A percentile compares a stretch with the other conserved stretches of the same genome.
Conservation (phyloP, 2,329 filamentous ascomycete genomes). For the Alternaria ventricosa region DNA sequence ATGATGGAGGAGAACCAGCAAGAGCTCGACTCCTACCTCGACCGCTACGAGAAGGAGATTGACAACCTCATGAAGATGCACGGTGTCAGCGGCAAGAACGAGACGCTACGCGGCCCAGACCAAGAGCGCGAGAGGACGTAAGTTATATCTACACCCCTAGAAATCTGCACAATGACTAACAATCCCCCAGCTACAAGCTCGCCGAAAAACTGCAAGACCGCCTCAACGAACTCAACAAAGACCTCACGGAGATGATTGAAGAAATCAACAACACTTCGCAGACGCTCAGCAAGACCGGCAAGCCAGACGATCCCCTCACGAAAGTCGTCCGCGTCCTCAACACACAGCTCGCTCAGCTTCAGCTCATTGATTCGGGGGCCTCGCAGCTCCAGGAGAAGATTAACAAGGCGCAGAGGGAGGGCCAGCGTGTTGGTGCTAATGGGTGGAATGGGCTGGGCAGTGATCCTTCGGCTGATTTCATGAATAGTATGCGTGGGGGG, state of each 20-base stretch:
- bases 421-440: conserved; percentile 62
- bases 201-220: conserved; percentile 92
- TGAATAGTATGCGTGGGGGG: conserved; percentile 81
- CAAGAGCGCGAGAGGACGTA: conserved; percentile 93
- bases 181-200: conserved; percentile 71
- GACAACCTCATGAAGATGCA: conserved; percentile 92
- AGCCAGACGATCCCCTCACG: conserved; percentile 70
- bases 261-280: conserved; percentile 96
- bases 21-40: conserved; percentile 85
- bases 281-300: conserved; percentile 85
- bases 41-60: conserved; percentile 89
- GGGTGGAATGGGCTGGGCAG: conserved; percentile 62
- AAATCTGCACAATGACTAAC: conserved; percentile 7
- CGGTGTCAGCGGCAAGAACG: conserved; percentile 65
- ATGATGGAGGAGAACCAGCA: conserved; percentile 92
- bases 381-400: conserved; percentile 84
- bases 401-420: conserved; percentile 78
- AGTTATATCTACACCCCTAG: conserved; percentile 35
- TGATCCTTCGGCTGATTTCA: conserved; percentile 86
- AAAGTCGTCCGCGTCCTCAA: conserved; percentile 97
- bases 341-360: conserved; percentile 86
- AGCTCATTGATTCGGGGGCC: conserved; percentile 90
- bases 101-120: conserved; percentile 84
- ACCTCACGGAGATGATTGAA: conserved; percentile 94
- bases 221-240: conserved; percentile 91